Evolutionary conservation across 1,284 basidiomycete species (phyloP), one percentile per base, ranked within the genome.

Genomic region (Moesziomyces antarcticus): DNA sequence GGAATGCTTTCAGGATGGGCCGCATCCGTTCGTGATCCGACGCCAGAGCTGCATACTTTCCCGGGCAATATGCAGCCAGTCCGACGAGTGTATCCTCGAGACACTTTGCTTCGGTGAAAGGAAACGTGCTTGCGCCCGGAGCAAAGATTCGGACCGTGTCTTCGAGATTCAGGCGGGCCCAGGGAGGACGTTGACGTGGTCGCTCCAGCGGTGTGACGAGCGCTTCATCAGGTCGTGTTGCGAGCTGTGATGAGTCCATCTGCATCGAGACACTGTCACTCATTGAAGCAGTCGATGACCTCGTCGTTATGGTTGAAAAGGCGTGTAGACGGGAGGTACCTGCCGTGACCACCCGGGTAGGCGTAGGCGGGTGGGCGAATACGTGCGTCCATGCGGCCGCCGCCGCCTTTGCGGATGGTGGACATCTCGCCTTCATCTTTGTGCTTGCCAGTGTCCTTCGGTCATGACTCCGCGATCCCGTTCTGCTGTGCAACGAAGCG

Each of bases 41-140:
- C 14, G 27, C 21, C 4, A 25, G 21, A 13, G 37, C 8, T 20
- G 16, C 41, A 10, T 50, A 20, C 21, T 21, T 50, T 3, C 33
- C 13, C 14, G 33, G 21, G 5, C 20, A 42, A 45, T 53, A 56
- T 6, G 41, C 22, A 9, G 33, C 45, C 10, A 37, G 24, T 7
- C 35, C 65, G 16, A 33, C 50, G 24, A 67, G 33, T 11, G 44
- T 60, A 18, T 62, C 37, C 24, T 58, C 37, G 11, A 58, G 44
- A 33, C 42, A 30, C 6, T 52, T 20, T 16, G 66, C 66, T 27
- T 69, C 66, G 18, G 22, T 40, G 24, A 35, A 22, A 9, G 16
- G 21, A 24, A 52, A 56, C 3, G 18, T 37, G 35, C 54, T 59
- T 0, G 33, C 40, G 13, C 47, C 42, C 33, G 66, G 59, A 24